These are phyloP conservation scores for Chenopodium formosanum DNA, from an alignment of 148 eudicot species.

Conservation along the genomic window DNA sequence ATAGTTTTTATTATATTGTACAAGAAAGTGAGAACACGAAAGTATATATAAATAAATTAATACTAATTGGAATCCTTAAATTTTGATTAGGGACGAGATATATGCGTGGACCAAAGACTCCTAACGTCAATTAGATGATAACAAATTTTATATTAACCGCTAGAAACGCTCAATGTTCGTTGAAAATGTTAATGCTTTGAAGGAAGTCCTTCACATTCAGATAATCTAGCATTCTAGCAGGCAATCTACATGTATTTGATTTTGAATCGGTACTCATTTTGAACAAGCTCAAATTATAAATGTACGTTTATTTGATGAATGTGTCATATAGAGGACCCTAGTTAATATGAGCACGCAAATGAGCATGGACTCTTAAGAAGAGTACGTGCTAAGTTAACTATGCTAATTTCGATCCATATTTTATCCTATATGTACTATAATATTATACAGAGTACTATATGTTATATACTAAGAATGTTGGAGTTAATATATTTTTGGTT, in stretches of 20 bases:
- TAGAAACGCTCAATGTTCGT: slow-evolving; percentile 1
- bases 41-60: not conserved
- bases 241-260: not conserved
- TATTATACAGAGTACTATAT: no score
- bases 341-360: no score
- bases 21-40: not conserved
- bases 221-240: not conserved
- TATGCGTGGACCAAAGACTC: slow-evolving; percentile 7
- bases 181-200: not conserved
- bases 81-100: not conserved
- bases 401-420: no score
- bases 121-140: not conserved
- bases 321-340: no score
- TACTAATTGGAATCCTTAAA: not conserved
- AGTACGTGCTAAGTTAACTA: no score
- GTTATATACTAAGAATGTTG: no score
- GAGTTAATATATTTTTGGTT: no score
- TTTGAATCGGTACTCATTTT: not conserved
- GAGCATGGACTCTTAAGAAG: no score
- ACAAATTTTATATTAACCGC: not conserved
- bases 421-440: not conserved
- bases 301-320: no score
- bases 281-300: not conserved
- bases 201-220: not conserved
- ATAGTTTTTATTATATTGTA: not conserved